These are phyloP conservation scores for Drechslerella coelobrocha DNA, from an alignment of 2,329 filamentous ascomycete genomes.

Conservation along the genomic window DNA sequence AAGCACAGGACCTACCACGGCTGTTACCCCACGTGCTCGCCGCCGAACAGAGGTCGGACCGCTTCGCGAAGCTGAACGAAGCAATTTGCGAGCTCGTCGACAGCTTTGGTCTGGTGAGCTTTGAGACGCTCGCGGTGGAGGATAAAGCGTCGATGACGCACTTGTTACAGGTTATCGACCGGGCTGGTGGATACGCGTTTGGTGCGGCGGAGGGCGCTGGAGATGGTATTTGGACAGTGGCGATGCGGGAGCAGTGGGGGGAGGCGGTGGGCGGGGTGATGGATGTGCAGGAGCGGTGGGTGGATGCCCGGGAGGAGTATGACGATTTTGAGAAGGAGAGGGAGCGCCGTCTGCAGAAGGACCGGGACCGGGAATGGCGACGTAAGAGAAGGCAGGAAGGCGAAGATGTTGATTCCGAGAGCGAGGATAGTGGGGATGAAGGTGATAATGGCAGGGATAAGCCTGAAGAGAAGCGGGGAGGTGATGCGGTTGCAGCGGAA, in stretches of 20 bases:
- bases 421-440: constrained; percentile 26
- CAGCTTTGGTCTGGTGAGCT: constrained; percentile 85
- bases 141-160: constrained; percentile 98
- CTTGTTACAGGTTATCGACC: constrained; percentile 84
- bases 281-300: constrained; percentile 94
- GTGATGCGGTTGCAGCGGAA: not conserved
- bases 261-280: constrained; percentile 78
- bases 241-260: constrained; percentile 75
- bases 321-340: constrained; percentile 75
- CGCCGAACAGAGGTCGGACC: constrained; percentile 74
- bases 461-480: not conserved
- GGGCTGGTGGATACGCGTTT: constrained; percentile 91
- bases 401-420: constrained; percentile 34
- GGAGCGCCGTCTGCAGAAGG: constrained; percentile 57
- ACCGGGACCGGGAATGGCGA: constrained; percentile 52
- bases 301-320: constrained; percentile 86
- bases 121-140: constrained; percentile 93
- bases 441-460: not conserved
- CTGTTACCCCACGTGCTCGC: constrained; percentile 77
- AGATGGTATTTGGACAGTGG: constrained; percentile 95
- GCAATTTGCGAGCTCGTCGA: constrained; percentile 87
- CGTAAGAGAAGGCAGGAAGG: constrained; percentile 43
- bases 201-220: constrained; percentile 89
- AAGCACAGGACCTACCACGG: constrained; percentile 90
- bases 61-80: constrained; percentile 83